Evolutionary conservation across 257 asterid genomes (phyloP).

Genomic region (Solanum peruvianum): DNA sequence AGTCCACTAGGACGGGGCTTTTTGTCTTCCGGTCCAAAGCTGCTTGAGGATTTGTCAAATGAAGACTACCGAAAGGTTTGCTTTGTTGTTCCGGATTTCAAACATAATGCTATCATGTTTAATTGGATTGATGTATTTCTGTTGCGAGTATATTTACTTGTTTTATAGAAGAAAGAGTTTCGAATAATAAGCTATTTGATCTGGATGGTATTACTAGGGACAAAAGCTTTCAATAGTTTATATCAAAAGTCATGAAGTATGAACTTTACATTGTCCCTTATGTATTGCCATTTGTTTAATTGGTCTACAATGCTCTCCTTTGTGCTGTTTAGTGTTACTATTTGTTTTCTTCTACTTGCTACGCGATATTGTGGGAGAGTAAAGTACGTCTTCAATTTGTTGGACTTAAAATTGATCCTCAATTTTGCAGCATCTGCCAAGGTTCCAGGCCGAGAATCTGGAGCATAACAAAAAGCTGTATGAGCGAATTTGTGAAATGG

Average conservation of each 20-base stretch:
- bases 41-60: not conserved
- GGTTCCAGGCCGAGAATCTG: slow-evolving; percentile 1
- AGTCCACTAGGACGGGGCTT: slow-evolving; percentile 15
- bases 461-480: slow-evolving; percentile 3
- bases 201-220: not conserved
- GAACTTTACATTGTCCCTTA: not conserved
- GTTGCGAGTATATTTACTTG: not conserved
- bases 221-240: not conserved
- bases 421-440: slow-evolving; percentile 6
- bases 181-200: not conserved
- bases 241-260: not conserved
- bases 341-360: not conserved
- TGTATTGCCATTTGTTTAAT: not conserved
- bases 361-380: not conserved
- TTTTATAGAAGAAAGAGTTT: not conserved
- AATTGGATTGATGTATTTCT: not conserved
- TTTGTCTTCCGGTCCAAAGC: slow-evolving; percentile 5
- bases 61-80: slow-evolving; percentile 14
- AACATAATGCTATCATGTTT: not conserved
- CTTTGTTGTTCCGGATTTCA: not conserved
- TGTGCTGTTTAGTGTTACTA: not conserved
- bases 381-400: not conserved
- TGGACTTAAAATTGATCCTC: not conserved
- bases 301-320: not conserved
- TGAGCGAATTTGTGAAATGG: not conserved